Conservation (phyloP, 2,329 filamentous ascomycete species). For the Arthrobotrys megalospora region DNA sequence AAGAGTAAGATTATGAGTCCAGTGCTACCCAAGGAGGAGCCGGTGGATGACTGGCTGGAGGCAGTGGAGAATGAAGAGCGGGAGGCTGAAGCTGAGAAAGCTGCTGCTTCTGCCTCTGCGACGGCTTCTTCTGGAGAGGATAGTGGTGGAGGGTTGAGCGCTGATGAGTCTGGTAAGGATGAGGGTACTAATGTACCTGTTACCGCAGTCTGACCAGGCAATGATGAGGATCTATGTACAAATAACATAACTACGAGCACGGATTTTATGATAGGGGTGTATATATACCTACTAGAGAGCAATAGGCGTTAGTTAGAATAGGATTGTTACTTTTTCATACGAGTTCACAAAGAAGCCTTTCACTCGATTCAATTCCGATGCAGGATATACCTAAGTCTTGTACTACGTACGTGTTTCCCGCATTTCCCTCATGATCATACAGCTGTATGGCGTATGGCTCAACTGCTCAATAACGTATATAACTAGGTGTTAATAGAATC, state of each 20-base stretch:
- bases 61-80: constrained; percentile 49
- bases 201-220: neutral
- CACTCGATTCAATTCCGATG: no score
- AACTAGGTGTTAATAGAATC: no score
- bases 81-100: constrained; percentile 34
- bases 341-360: no score
- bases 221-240: no score
- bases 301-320: no score
- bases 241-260: neutral
- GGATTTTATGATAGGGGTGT: neutral
- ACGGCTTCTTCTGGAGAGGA: constrained; percentile 42
- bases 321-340: no score
- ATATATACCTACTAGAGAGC: no score
- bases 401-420: no score
- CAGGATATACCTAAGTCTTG: no score
- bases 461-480: no score
- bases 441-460: no score
- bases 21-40: constrained; percentile 44
- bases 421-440: no score
- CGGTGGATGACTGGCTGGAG: constrained; percentile 55
- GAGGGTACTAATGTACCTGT: neutral
- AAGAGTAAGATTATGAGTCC: constrained; percentile 45
- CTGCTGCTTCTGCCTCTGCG: constrained; percentile 27
- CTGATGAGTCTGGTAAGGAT: constrained; percentile 36
- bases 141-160: constrained; percentile 19